phyloP scores from a whole-genome alignment of 768 basidiomycete species.

The Trametes cubensis region DNA sequence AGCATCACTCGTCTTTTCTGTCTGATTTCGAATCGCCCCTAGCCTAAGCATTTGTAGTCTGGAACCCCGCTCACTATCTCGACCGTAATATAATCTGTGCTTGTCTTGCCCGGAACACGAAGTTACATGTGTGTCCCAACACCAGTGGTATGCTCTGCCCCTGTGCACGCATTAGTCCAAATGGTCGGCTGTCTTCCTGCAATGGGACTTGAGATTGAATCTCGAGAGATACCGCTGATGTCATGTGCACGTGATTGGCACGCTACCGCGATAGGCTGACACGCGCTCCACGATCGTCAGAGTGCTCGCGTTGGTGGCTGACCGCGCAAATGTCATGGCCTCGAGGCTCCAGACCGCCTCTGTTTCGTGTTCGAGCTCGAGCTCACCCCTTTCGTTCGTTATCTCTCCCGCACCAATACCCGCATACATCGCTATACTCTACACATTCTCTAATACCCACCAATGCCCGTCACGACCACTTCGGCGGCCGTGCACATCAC shows the following conservation, averaged over 20 bases:
- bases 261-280: background rate
- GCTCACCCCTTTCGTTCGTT: background rate
- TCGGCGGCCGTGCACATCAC: conserved; percentile 59
- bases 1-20: conserved; percentile 13
- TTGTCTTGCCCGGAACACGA: background rate
- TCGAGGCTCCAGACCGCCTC: background rate
- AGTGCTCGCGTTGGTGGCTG: conserved; percentile 22
- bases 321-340: background rate
- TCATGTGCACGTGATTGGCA: conserved; percentile 5
- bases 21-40: background rate
- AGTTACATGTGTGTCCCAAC: too few relatives aligned
- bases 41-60: background rate
- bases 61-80: background rate
- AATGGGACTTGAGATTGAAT: too few relatives aligned
- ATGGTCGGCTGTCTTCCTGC: too few relatives aligned
- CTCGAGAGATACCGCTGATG: background rate
- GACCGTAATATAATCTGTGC: background rate
- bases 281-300: conserved; percentile 22
- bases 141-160: too few relatives aligned
- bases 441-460: background rate
- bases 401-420: background rate
- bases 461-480: conserved; percentile 55
- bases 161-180: too few relatives aligned
- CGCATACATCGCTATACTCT: background rate
- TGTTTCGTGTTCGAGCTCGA: background rate